Evolutionary conservation across 2,329 filamentous ascomycete genomes (phyloP).

Genomic region (Aciculosporium take): DNA sequence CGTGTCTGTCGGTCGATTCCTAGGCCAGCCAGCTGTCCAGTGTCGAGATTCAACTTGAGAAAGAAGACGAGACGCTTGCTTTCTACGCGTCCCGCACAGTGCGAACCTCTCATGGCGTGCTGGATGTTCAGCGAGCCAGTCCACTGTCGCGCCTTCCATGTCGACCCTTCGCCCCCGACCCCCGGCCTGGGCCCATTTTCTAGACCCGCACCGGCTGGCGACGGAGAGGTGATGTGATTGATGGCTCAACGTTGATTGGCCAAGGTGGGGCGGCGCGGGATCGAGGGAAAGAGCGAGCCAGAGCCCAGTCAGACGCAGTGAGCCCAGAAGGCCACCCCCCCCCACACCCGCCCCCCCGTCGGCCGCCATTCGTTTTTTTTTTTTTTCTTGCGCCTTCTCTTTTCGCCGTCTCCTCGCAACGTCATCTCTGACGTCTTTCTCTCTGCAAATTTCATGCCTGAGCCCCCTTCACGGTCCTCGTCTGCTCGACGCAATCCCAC

Average conservation of each 20-base stretch:
- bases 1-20: slow-evolving; percentile 1
- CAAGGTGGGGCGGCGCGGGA: neutral
- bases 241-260: too few species aligned
- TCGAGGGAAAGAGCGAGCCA: neutral
- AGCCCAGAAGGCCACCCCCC: slow-evolving; percentile 2
- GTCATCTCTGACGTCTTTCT: slow-evolving; percentile 35
- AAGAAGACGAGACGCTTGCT: slow-evolving; percentile 3
- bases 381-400: slow-evolving; percentile 22
- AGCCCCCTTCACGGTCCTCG: slow-evolving; percentile 22
- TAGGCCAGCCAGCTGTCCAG: slow-evolving; percentile 1
- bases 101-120: neutral
- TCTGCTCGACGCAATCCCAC: slow-evolving; percentile 17
- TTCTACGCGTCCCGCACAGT: slow-evolving; percentile 4
- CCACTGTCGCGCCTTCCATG: slow-evolving; percentile 3
- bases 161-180: neutral
- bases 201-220: neutral
- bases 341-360: slow-evolving; percentile 2
- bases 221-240: too few species aligned
- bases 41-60: too few species aligned
- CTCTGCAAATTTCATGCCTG: slow-evolving; percentile 21
- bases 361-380: slow-evolving; percentile 17
- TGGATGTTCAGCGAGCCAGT: slow-evolving; percentile 2
- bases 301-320: neutral
- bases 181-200: neutral
- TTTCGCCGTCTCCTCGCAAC: slow-evolving; percentile 23